phyloP scores from a whole-genome alignment of 2,329 filamentous ascomycete genomes.

The Ophiosphaerella herpotricha region DNA sequence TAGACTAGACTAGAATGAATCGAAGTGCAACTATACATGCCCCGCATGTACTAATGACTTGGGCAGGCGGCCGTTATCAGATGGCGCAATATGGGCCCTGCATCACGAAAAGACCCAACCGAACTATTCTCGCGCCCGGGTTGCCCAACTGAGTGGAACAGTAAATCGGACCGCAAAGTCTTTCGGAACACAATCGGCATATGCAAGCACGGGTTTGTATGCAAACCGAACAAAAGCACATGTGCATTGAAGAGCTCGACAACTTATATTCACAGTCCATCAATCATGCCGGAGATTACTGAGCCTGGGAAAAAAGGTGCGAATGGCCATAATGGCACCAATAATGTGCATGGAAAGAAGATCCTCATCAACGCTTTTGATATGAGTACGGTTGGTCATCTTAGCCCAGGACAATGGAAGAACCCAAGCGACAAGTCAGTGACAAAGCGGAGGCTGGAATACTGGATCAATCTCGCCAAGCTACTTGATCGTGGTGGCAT shows the following conservation, averaged over 20 bases:
- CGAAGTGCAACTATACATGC: not conserved
- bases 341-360: conserved; percentile 46
- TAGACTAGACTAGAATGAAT: not conserved
- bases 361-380: conserved; percentile 69
- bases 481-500: conserved; percentile 65
- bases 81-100: conserved; percentile 25
- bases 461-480: conserved; percentile 68
- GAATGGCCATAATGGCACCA: conserved; percentile 1
- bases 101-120: conserved; percentile 16
- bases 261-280: not conserved
- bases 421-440: conserved; percentile 66
- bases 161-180: not conserved
- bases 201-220: not conserved
- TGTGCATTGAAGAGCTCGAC: too few species aligned
- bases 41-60: conserved; percentile 6
- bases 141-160: not conserved
- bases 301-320: conserved; percentile 11
- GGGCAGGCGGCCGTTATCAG: conserved; percentile 10
- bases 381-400: conserved; percentile 67
- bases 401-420: conserved; percentile 72
- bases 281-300: conserved; percentile 12
- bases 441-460: conserved; percentile 63
- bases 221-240: too few species aligned
- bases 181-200: not conserved
- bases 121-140: not conserved